Base-by-base conservation (phyloP, 1,284 basidiomycete species). In the Pulveroboletus sp. region DNA sequence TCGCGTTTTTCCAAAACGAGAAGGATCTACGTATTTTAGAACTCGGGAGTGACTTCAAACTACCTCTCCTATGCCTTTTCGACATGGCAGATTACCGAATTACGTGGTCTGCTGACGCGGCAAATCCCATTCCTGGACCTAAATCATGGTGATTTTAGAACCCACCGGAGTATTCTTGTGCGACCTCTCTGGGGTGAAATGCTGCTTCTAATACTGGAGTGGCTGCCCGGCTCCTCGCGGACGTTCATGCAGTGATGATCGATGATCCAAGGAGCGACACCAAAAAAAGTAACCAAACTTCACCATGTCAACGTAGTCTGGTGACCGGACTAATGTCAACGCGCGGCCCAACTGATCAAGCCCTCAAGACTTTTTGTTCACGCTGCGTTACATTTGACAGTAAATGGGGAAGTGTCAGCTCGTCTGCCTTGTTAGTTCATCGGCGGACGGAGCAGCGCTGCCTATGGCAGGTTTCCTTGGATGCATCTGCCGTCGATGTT, bases 341-440 rank as follows among this genome's bases (percentile, higher is more conserved):
- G 15, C 26, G 20, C 40, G 14, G 22, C 38, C 31, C n/a, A n/a
- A n/a, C 15, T 14, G 31, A 33, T 12, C 18, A 9, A 22, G 31
- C 29, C 12, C 31, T 28, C 15, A n/a, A 22, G 26, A 33, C n/a
- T 15, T 42, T 3, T 14, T 33, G 20, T 9, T 10, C 11, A 26
- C 24, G 28, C 25, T n/a, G n/a, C n/a, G n/a, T n/a, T n/a, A n/a
- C n/a, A n/a, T 20, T 25, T 28, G 24, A 42, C 26, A 22, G 48
- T 20, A 22, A 36, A 62, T 67, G 39, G 4, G 45, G 63, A 20
- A 35, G 24, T 18, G 28, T 67, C 56, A 51, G 52, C 5, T 52
- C n/a, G n/a, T 29, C 47, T 44, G 33, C 65, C 14, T 43, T 33
- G 17, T 25, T 20, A 26, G 48, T n/a, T 3, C 20, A 14, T 29